These are phyloP conservation scores for Candida caryicola DNA, from an alignment of 805 yeast species.

Conservation along the genomic window DNA sequence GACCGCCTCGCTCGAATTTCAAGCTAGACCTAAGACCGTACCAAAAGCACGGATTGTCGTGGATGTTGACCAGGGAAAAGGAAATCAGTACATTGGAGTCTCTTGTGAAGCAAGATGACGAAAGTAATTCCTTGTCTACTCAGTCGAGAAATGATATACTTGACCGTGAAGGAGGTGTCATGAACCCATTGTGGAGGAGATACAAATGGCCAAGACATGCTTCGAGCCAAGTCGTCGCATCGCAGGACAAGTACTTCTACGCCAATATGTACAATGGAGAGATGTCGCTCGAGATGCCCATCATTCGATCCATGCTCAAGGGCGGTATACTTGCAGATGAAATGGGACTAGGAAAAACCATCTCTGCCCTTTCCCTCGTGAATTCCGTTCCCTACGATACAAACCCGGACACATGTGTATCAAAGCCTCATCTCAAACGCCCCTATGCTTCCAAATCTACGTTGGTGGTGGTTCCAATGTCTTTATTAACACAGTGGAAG, in stretches of 20 bases:
- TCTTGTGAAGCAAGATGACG: slow-evolving; percentile 21
- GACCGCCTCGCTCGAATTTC: slow-evolving; percentile 47
- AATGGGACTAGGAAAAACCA: slow-evolving; percentile 95
- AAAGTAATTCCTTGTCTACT: slow-evolving; percentile 21
- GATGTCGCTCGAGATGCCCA: slow-evolving; percentile 64
- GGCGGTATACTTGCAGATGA: slow-evolving; percentile 96
- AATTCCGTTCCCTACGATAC: slow-evolving; percentile 60
- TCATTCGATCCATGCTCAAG: slow-evolving; percentile 53
- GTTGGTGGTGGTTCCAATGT: slow-evolving; percentile 84
- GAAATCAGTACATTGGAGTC: slow-evolving; percentile 48
- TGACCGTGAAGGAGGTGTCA: slow-evolving; percentile 46
- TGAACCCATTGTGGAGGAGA: slow-evolving; percentile 85
- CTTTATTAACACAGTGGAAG: slow-evolving; percentile 88
- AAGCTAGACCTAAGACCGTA: slow-evolving; percentile 63
- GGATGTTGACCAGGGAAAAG: slow-evolving; percentile 84
- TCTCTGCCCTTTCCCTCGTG: slow-evolving; percentile 73
- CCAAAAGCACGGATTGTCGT: slow-evolving; percentile 80
- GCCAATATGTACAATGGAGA: slow-evolving; percentile 81
- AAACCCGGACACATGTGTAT: slow-evolving; percentile 2
- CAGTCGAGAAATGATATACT: slow-evolving; percentile 22
- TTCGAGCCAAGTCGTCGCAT: slow-evolving; percentile 16
- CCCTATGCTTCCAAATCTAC: slow-evolving; percentile 70
- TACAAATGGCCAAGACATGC: slow-evolving; percentile 68
- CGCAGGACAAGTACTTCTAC: slow-evolving; percentile 47
- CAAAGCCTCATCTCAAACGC: slow-evolving; percentile 15